Base-by-base conservation (phyloP, 2,329 filamentous ascomycete genomes). In the Aspergillus sp. region DNA sequence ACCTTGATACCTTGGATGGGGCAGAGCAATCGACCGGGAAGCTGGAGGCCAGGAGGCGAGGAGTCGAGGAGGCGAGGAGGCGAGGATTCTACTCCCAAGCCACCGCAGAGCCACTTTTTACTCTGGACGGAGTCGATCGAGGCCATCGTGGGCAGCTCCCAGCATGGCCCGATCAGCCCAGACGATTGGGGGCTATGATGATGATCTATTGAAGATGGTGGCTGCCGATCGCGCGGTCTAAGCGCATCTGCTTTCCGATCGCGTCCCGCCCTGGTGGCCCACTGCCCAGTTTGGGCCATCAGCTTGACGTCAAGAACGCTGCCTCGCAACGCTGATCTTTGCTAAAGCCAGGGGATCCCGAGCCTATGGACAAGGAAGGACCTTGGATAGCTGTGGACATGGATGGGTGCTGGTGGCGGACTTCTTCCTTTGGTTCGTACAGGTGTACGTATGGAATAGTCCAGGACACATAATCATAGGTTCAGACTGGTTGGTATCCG, bases 231-330 rank as follows among this genome's bases (percentile, higher is more conserved):
- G 6, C 5, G 5, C 6, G 10, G 10, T 22, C 19, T 22, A 10
- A 22, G 19, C 19, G 19, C 19, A 6, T 22, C 10, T 22, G 19
- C 5, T 22, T 22, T 22, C 19, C 19, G 19, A 22, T 22, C 19
- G 10, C 5, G 19, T 6, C 19, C 19, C 19, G 10, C 10, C 19
- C 5, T 22, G 19, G 6, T 22, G 26, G 26, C 15, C 15, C 15
- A 26, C 17, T 14, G 20, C 12, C 16, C 11, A 8, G 10, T n/a
- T 13, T 29, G 16, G 26, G 24, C 29, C 36, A 42, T 42, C 39
- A 42, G 31, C 24, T 24, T 42, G 39, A 42, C 39, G 39, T 42
- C 39, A 42, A 26, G 17, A 34, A 15, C 17, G 15, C n/a, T 17
- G 5, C 12, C 11, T n/a, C 12, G 15, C 19, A 17, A 27, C 25